Evolutionary conservation across 2,329 filamentous ascomycete species (phyloP).

Genomic region (Calonectria hawksworthii): DNA sequence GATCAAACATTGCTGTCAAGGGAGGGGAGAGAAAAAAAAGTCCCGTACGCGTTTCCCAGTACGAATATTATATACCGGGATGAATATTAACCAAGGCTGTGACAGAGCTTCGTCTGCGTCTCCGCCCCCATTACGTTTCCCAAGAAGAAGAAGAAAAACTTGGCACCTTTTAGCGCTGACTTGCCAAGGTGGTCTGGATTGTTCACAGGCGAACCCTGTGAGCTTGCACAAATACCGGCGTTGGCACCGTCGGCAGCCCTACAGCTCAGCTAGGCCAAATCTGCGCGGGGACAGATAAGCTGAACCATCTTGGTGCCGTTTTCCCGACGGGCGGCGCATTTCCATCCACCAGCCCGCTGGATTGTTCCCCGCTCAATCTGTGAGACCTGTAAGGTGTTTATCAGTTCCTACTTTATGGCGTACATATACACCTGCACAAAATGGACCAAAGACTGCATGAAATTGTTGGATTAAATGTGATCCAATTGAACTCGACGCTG

Average conservation of each 20-base stretch:
- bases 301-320: not conserved
- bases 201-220: not conserved
- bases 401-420: no score
- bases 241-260: not conserved
- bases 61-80: not conserved
- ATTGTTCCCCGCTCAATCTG: not conserved
- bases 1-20: not conserved
- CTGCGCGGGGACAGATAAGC: not conserved
- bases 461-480: not conserved
- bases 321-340: not conserved
- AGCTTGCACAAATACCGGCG: not conserved
- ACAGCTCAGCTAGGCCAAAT: not conserved
- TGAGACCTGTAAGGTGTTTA: not conserved
- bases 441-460: not conserved
- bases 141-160: not conserved
- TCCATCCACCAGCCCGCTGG: not conserved
- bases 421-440: not conserved
- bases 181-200: not conserved
- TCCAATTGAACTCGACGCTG: not conserved
- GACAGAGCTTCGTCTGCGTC: not conserved
- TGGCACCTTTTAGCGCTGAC: not conserved
- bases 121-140: not conserved
- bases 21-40: not conserved
- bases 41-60: not conserved
- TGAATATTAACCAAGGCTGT: not conserved